Base-by-base conservation (phyloP, 148 eudicot species). In the Nepenthes gracilis region DNA sequence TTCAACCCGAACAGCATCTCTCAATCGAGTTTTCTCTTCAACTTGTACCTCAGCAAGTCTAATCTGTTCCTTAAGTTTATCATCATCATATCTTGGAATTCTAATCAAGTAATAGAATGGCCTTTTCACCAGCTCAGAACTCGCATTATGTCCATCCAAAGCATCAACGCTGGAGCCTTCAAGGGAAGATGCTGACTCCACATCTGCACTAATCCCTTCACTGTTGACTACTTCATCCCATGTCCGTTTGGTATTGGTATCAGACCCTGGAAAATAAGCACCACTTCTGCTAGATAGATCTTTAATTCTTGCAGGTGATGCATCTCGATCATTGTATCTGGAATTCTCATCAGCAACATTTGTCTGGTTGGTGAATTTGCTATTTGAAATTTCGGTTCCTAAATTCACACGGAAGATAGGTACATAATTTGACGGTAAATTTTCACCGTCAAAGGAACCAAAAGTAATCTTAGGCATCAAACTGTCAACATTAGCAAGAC, bases 81-180 rank as follows among this genome's bases (percentile, higher is more conserved):
- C 85, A 69, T 88, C 92, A 9, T 84, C 86, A 75, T 72, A 82
- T 71, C 79, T 88, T 35, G 96, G 96, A 61, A 84, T 45, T 72
- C 72, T 88, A 57, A 86, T 77, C 72, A 93, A 69, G 72, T 78
- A 93, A 72, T 79, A 64, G 70, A 88, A 86, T 33, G 95, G 96
- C 67, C 72, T 83, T 70, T 67, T 70, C 59, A 67, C 65, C 55
- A 47, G 35, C 67, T 77, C 80, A 66, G 68, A 62, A 58, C 47
- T 69, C 34, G 54, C 36, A 61, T 64, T 72, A 15, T 69, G 73
- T 67, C 54, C 86, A 61, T 75, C 66, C 45, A 35, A 32, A 56
- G 70, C 69, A 71, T 71, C 74, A 66, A 70, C 48, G 61, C 50
- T 62, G 43, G 76, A 71, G 70, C 52, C 68, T 58, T 74, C 83